Base-by-base conservation (phyloP, 1,139 yeast species). In the Eremothecium coryli region DNA sequence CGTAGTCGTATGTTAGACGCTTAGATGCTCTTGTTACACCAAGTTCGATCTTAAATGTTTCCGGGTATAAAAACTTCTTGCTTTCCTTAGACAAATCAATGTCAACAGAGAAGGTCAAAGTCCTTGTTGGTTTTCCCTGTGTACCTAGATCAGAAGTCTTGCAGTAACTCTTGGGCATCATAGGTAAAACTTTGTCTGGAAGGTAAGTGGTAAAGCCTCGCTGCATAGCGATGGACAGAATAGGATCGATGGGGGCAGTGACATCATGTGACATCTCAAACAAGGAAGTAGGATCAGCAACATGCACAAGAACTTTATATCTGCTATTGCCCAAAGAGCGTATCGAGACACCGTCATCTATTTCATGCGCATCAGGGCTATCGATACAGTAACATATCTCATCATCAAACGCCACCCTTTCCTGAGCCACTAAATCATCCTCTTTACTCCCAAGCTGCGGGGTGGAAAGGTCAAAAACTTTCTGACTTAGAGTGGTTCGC, bases 261-360 rank as follows among this genome's bases (percentile, higher is more conserved):
- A 26, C 22, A 10, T 35, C 29, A 5, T 16, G 17, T 4, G 41
- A 23, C 25, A 45, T 46, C 8, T 38, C 34, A 76, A 57, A 48
- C 65, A 75, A 30, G 0, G 93, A 76, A 0, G 85, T 68, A 0
- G 97, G 97, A 53, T 88, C 90, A 1, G 98, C 97, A 40, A 90
- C 74, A 57, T 82, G 95, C 5, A 85, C 67, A 22, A 79, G 71
- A 4, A 88, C 50, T 2, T 62, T 60, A 46, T 64, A 70, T 4
- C 53, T 49, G 1, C 58, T 56, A 0, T 56, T 59, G 2, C 49
- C 53, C 0, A 60, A 40, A 18, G 53, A 54, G 25, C 64, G 63
- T 13, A 90, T 61, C 0, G 95, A 75, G 18, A 90, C 68, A 30
- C 97, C 98, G 57, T 90, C 98, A 56, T 90, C 98, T 41, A 90